Evolutionary conservation across 2,329 filamentous ascomycete species (phyloP).

Genomic region (Akanthomyces dipterigenus): DNA sequence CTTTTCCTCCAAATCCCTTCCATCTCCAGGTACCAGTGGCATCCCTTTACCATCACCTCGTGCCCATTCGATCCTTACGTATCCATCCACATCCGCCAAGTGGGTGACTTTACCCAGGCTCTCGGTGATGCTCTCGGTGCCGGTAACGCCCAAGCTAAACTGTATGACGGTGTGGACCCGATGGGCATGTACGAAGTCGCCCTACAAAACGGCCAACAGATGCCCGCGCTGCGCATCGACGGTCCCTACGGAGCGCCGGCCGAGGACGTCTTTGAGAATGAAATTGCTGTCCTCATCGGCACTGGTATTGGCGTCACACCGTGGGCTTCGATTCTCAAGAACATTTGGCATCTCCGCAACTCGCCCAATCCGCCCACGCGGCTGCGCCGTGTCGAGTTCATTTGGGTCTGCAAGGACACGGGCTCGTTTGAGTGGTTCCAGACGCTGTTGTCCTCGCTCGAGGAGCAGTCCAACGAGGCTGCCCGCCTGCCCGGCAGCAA

Average conservation of each 20-base stretch:
- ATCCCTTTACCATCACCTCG: slow-evolving; percentile 97
- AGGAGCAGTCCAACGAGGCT: slow-evolving; percentile 71
- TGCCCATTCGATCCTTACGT: slow-evolving; percentile 95
- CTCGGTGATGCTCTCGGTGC: slow-evolving; percentile 95
- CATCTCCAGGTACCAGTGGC: slow-evolving; percentile 88
- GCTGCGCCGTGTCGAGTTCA: slow-evolving; percentile 92
- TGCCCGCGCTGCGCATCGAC: slow-evolving; percentile 85
- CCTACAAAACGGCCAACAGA: slow-evolving; percentile 83
- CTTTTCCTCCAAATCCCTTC: slow-evolving; percentile 91
- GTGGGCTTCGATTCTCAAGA: slow-evolving; percentile 86
- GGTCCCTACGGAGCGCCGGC: slow-evolving; percentile 95
- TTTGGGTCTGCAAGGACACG: slow-evolving; percentile 97
- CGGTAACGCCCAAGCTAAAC: slow-evolving; percentile 75
- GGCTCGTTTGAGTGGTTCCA: slow-evolving; percentile 99
- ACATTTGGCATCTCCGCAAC: slow-evolving; percentile 94
- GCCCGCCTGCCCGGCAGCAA: slow-evolving; percentile 61
- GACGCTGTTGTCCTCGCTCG: slow-evolving; percentile 81
- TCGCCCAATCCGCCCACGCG: slow-evolving; percentile 82
- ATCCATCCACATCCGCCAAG: slow-evolving; percentile 89
- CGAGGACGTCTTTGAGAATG: slow-evolving; percentile 93
- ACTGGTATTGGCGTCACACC: slow-evolving; percentile 84
- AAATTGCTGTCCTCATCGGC: slow-evolving; percentile 78
- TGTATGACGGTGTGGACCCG: slow-evolving; percentile 85
- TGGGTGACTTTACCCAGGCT: slow-evolving; percentile 91
- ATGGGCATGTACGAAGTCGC: slow-evolving; percentile 98